These are phyloP conservation scores for Strobilomyces confusus DNA, from an alignment of 768 basidiomycete genomes.

Conservation along the genomic window DNA sequence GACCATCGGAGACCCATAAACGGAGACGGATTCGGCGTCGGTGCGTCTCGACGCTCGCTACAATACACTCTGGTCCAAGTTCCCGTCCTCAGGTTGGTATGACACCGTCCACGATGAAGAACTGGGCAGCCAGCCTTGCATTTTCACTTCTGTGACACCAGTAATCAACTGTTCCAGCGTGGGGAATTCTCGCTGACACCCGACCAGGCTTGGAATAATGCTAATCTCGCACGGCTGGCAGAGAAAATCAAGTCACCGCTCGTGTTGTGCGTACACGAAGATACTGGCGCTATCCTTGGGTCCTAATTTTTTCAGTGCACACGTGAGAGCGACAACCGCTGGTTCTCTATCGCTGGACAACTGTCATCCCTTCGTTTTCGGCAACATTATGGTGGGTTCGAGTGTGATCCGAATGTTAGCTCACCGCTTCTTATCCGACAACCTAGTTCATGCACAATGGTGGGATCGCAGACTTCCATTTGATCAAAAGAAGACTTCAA, in stretches of 20 bases:
- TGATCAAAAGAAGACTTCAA: conserved; percentile 81
- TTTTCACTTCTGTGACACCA: conserved; percentile 93
- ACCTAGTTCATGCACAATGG: conserved; percentile 96
- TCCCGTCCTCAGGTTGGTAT: conserved; percentile 72
- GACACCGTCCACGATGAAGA: conserved; percentile 82
- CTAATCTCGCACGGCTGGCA: conserved; percentile 87
- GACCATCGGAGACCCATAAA: conserved; percentile 85
- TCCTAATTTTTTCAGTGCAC: conserved; percentile 48
- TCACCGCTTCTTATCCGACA: neutral
- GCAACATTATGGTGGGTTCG: conserved; percentile 77
- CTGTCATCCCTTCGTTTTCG: conserved; percentile 92
- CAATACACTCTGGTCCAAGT: neutral
- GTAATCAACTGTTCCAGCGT: conserved; percentile 39
- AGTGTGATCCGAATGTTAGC: neutral
- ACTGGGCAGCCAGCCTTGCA: conserved; percentile 83
- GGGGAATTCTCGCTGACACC: conserved; percentile 8
- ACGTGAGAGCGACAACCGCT: conserved; percentile 92
- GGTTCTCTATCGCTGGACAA: conserved; percentile 91
- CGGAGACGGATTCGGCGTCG: conserved; percentile 95
- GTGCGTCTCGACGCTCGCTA: conserved; percentile 39
- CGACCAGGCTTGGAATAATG: conserved; percentile 90
- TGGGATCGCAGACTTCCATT: conserved; percentile 78
- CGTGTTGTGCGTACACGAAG: conserved; percentile 66
- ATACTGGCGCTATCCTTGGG: neutral
- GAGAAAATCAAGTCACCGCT: conserved; percentile 97